Conservation (phyloP, 257 asterid species). For the Prunella vulgaris region DNA sequence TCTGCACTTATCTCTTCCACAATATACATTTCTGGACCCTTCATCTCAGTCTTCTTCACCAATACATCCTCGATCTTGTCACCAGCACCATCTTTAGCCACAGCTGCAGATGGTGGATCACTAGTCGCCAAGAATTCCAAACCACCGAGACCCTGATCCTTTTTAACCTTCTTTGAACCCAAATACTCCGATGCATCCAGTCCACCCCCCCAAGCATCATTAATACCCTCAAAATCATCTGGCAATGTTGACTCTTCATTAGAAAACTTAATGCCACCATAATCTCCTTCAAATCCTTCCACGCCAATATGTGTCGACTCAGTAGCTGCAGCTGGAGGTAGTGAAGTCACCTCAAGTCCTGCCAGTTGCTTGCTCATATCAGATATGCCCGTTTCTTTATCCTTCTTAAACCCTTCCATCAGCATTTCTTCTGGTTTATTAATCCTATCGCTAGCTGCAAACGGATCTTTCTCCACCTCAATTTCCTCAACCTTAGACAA, state of each 20-base stretch:
- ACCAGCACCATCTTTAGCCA: constrained; percentile 48
- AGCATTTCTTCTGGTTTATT: constrained; percentile 77
- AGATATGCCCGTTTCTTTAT: constrained; percentile 52
- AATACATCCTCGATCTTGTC: constrained; percentile 76
- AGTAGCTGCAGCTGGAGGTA: constrained; percentile 95
- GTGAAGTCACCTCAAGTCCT: constrained; percentile 75
- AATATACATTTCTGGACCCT: constrained; percentile 88
- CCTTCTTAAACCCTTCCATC: constrained; percentile 92
- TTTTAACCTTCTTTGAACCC: constrained; percentile 74
- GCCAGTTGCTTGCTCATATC: constrained; percentile 84
- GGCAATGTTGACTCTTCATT: constrained; percentile 71
- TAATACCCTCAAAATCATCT: constrained; percentile 93
- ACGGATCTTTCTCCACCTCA: constrained; percentile 85
- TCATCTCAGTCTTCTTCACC: constrained; percentile 86
- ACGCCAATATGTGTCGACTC: constrained; percentile 90
- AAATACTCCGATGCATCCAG: constrained; percentile 93
- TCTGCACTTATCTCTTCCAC: constrained; percentile 86
- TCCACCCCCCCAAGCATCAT: constrained; percentile 99
- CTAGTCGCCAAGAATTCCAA: constrained; percentile 78
- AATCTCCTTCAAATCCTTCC: constrained; percentile 96
- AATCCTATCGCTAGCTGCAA: constrained; percentile 92
- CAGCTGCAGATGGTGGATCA: constrained; percentile 63
- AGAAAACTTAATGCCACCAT: constrained; percentile 92
- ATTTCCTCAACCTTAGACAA: constrained; percentile 49
- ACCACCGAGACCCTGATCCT: constrained; percentile 90